These are phyloP conservation scores for Cryptosporidium sp. DNA, from an alignment of 169 alveolate genomes.

Conservation along the genomic window DNA sequence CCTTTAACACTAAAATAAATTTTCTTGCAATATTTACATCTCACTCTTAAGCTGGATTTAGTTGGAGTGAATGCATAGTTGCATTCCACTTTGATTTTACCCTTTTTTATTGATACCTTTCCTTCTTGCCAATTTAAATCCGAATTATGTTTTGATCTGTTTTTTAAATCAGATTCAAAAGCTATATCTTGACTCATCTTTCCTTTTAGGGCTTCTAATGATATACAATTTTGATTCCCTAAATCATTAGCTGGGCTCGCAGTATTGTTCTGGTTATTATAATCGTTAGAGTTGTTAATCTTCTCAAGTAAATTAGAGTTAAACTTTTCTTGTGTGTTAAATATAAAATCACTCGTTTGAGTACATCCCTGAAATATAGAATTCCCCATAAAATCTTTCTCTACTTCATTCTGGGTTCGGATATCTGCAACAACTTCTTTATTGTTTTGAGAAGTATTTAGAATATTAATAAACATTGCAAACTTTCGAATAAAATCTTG, in stretches of 20 bases:
- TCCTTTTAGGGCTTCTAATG: slow-evolving; percentile 44
- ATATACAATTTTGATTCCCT: slow-evolving; percentile 13
- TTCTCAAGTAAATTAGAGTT: neutral
- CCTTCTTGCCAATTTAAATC: slow-evolving; percentile 74
- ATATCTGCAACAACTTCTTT: slow-evolving; percentile 3
- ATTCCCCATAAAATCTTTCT: slow-evolving; percentile 5
- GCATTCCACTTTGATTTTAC: slow-evolving; percentile 37
- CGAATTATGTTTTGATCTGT: slow-evolving; percentile 7
- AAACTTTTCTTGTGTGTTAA: slow-evolving; percentile 28
- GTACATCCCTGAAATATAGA: slow-evolving; percentile 4
- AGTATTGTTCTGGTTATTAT: neutral
- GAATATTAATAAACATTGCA: slow-evolving; percentile 34
- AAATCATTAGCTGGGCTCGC: slow-evolving; percentile 14
- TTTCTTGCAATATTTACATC: slow-evolving; percentile 52
- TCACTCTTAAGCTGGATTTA: slow-evolving; percentile 57
- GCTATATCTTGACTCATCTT: slow-evolving; percentile 53
- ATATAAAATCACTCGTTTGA: slow-evolving; percentile 15
- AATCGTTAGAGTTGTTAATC: neutral
- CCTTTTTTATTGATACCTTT: slow-evolving; percentile 49
- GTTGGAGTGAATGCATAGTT: slow-evolving; percentile 75
- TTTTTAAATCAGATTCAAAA: slow-evolving; percentile 11
- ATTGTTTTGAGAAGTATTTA: slow-evolving; percentile 12
- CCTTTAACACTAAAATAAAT: slow-evolving; percentile 52
- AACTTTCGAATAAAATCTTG: slow-evolving; percentile 54
- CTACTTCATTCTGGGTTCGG: slow-evolving; percentile 24